Evolutionary conservation across 2,329 filamentous ascomycete species (phyloP).

Genomic region (Fusarium armeniacum): DNA sequence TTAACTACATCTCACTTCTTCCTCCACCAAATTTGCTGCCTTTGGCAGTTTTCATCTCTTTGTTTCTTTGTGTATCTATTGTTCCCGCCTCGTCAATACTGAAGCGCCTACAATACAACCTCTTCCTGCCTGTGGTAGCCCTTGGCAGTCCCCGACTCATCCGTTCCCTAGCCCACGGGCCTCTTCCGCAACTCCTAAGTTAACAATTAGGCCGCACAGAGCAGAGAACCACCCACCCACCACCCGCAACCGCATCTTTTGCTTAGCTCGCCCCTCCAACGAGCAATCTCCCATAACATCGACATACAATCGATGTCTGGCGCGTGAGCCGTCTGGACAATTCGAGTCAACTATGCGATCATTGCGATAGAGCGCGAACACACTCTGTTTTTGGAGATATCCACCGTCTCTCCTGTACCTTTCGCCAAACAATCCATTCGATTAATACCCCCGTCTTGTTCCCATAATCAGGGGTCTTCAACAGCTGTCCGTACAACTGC

Average conservation of each 20-base stretch:
- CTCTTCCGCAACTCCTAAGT: constrained; percentile 44
- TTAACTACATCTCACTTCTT: constrained; percentile 35
- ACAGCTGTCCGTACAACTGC: constrained; percentile 36
- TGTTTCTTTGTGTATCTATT: not conserved
- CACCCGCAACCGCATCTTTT: constrained; percentile 48
- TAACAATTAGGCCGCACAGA: constrained; percentile 37
- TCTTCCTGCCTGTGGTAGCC: constrained; percentile 13
- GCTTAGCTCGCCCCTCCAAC: constrained; percentile 48
- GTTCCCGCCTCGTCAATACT: constrained; percentile 1
- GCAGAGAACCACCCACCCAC: constrained; percentile 39
- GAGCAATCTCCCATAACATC: constrained; percentile 44
- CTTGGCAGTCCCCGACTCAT: constrained; percentile 36
- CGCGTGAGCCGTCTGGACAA: constrained; percentile 48
- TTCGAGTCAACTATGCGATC: constrained; percentile 53
- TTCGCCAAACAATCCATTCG: constrained; percentile 26
- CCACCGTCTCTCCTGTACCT: constrained; percentile 14
- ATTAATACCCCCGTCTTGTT: constrained; percentile 28
- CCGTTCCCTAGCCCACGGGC: constrained; percentile 40
- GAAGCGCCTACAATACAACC: constrained; percentile 14
- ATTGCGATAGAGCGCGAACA: constrained; percentile 46
- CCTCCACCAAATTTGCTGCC: constrained; percentile 26
- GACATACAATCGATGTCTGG: constrained; percentile 50
- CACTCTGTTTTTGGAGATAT: constrained; percentile 46
- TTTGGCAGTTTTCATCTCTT: constrained; percentile 6
- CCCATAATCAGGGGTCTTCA: constrained; percentile 46